A percentile compares a stretch with the other conserved stretches of the same genome.
Conservation (phyloP, 176 grass and related monocot species). For the Tuctoria greenei region DNA sequence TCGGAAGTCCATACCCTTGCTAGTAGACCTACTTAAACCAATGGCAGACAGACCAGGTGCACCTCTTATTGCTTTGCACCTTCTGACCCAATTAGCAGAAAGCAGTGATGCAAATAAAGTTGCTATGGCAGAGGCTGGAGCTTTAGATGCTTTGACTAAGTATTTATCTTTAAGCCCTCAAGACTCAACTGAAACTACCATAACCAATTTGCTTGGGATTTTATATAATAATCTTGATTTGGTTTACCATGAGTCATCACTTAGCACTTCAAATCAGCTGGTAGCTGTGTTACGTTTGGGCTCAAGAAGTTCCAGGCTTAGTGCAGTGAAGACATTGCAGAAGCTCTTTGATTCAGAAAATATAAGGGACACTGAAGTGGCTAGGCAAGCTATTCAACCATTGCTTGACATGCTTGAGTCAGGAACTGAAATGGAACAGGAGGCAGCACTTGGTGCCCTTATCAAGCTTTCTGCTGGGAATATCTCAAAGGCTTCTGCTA, state of each 20-base stretch:
- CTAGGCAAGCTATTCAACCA: constrained; percentile 86
- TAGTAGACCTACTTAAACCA: constrained; percentile 94
- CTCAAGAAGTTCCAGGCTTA: constrained; percentile 89
- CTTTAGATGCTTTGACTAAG: constrained; percentile 80
- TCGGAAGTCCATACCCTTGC: constrained; percentile 81
- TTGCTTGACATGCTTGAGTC: constrained; percentile 91
- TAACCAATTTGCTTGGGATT: constrained; percentile 78
- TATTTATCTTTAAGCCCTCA: constrained; percentile 98
- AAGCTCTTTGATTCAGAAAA: constrained; percentile 85
- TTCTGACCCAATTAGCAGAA: constrained; percentile 82
- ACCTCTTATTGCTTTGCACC: constrained; percentile 79
- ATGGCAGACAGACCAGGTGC: constrained; percentile 93
- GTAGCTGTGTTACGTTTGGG: constrained; percentile 84
- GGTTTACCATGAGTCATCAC: constrained; percentile 78
- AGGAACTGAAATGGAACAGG: constrained; percentile 94
- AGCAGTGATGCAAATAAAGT: constrained; percentile 73
- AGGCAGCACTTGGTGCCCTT: constrained; percentile 73
- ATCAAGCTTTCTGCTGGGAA: constrained; percentile 82
- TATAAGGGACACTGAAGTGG: constrained; percentile 93
- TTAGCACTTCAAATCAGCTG: constrained; percentile 89
- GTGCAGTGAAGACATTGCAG: constrained; percentile 79
- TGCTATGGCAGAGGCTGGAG: constrained; percentile 87
- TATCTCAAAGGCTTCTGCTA: constrained; percentile 71
- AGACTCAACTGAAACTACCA: constrained; percentile 84
- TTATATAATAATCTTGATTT: constrained; percentile 87